Percentiles rank a stretch among this genome's conserved stretches.
phyloP scores from a whole-genome alignment of 169 alveolate genomes.

The Plasmodium vivax region DNA sequence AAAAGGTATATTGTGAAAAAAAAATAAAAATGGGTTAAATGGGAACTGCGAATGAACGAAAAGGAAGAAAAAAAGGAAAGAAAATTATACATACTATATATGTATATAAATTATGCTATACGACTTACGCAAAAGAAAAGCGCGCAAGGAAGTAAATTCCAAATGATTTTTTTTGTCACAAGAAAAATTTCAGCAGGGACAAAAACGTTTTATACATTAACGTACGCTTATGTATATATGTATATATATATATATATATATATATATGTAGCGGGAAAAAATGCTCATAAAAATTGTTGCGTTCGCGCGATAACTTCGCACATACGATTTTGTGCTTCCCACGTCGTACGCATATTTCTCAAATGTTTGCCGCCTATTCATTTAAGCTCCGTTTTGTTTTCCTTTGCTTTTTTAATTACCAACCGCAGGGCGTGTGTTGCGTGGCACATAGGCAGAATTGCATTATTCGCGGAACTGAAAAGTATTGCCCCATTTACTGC shows the following conservation, averaged over 20 bases:
- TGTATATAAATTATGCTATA: background rate
- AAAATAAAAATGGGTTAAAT: background rate
- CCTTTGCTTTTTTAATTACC: background rate
- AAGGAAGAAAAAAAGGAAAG: background rate
- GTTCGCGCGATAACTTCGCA: background rate
- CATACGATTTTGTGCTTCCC: background rate
- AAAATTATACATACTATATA: background rate
- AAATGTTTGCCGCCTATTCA: background rate
- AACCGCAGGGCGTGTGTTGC: background rate
- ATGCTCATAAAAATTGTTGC: background rate
- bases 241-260: background rate
- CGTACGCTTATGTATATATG: background rate
- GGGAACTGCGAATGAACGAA: background rate
- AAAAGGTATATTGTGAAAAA: background rate
- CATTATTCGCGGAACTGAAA: background rate
- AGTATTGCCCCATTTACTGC: background rate
- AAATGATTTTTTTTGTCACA: background rate
- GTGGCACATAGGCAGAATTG: background rate
- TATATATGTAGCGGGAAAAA: background rate
- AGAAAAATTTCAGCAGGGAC: background rate
- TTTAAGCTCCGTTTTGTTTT: background rate
- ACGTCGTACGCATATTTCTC: background rate
- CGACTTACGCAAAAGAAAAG: background rate
- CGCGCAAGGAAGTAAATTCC: background rate
- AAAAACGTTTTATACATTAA: background rate